Base-by-base conservation (phyloP, 2,329 filamentous ascomycete genomes). In the Fusarium floridanum region DNA sequence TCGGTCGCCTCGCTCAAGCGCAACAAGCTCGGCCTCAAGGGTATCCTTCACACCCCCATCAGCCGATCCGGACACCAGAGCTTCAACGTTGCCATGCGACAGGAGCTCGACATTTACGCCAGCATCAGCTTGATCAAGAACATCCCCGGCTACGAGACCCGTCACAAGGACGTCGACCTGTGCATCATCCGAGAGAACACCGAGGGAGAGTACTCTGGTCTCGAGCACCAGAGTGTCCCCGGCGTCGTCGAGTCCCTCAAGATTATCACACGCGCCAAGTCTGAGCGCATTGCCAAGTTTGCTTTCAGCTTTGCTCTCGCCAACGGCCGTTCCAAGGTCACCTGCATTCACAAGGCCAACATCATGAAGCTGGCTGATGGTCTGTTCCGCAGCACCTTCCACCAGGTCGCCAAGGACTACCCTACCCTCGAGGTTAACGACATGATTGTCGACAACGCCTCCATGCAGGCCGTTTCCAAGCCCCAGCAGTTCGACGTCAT, bases 101-200 rank as follows among this genome's bases (percentile, higher is more conserved):
- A 99, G 89, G 97, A 98, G 87, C 94, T 99, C 83, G 97, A 99
- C 87, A 98, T 99, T 86, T 99, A 98, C 88, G 97, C 97, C 84
- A 97, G 94, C 77, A 97, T 99, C 84, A 94, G 95, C 82, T 90
- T 98, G 78, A 95, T 99, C 90, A 98, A 98, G 93, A 99, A 99
- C 90, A 98, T 99, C 82, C 97, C 97, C 80, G 97, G 97, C 82
- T 98, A 98, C 90, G 87, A 97, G 87, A 99, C 97, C 75, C 95
- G 97, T 84, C 97, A 99, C 91, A 93, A 97, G 86, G 91, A 97
- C 85, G 94, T 99, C 84, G 97, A 99, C 85, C 91, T 98, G 79
- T 98, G 95, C 92, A 98, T 99, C 86, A 98, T 99, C 87, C 97
- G 97, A 87, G 97, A 99, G 90, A 99, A 99, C 90, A 99, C 97